phyloP scores from a whole-genome alignment of 148 eudicot species.

The Salicornia ramosissima region DNA sequence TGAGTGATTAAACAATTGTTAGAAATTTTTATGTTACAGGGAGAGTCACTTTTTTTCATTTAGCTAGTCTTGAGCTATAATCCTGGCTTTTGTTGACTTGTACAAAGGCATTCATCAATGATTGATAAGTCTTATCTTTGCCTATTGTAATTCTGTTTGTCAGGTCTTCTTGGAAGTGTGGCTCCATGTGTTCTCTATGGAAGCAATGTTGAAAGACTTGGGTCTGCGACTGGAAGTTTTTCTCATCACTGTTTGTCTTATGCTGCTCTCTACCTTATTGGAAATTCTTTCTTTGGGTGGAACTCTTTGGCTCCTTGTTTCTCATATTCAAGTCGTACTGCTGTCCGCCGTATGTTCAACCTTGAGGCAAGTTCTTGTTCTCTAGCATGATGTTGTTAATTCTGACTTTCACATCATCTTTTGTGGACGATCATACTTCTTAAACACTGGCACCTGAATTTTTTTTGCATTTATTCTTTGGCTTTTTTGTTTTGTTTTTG shows the following conservation, averaged over 20 bases:
- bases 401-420: neutral
- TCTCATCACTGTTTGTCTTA: constrained; percentile 71
- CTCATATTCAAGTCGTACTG: constrained; percentile 68
- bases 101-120: neutral
- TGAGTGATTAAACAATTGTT: too few relatives aligned
- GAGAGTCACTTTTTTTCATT: too few relatives aligned
- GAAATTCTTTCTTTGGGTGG: constrained; percentile 53
- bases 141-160: neutral
- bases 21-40: too few relatives aligned
- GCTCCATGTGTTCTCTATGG: constrained; percentile 92
- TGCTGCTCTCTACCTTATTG: constrained; percentile 63
- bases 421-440: neutral
- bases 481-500: neutral
- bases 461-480: neutral
- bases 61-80: too few relatives aligned
- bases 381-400: neutral
- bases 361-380: constrained; percentile 53
- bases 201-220: constrained; percentile 76
- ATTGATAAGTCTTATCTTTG: neutral
- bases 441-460: neutral
- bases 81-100: neutral
- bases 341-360: constrained; percentile 72
- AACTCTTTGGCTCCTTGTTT: constrained; percentile 77
- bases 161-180: constrained; percentile 76
- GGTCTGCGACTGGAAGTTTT: constrained; percentile 54